These are phyloP conservation scores for Scopulariopsis brevicaulis DNA, from an alignment of 2,329 filamentous ascomycete species.

Conservation along the genomic window DNA sequence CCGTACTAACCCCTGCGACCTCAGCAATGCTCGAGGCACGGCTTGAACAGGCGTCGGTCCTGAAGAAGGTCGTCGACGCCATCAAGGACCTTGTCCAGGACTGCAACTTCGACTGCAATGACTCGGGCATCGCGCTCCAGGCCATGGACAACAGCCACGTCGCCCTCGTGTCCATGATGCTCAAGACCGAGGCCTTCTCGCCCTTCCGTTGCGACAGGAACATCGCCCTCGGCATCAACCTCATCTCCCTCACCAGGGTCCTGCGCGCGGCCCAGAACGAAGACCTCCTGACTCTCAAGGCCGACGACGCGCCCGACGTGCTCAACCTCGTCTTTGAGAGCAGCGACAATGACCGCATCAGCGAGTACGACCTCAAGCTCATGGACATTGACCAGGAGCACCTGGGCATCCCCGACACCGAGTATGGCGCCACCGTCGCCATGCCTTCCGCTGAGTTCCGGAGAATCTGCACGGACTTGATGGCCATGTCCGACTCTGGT, in stretches of 20 bases:
- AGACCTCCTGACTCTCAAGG: constrained; percentile 92
- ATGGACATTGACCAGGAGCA: constrained; percentile 99
- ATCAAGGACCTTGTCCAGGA: constrained; percentile 99
- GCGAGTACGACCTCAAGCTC: constrained; percentile 98
- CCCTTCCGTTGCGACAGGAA: constrained; percentile 98
- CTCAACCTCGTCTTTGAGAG: constrained; percentile 96
- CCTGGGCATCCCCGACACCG: constrained; percentile 96
- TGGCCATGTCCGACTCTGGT: constrained; percentile 93
- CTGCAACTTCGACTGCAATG: constrained; percentile 99
- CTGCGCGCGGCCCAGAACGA: constrained; percentile 89
- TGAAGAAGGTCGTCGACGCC: constrained; percentile 98
- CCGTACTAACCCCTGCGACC: constrained; percentile 2
- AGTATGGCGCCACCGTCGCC: constrained; percentile 82
- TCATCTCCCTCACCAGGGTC: constrained; percentile 93
- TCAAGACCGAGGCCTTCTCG: constrained; percentile 88
- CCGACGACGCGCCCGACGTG: constrained; percentile 90
- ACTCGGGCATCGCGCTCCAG: constrained; percentile 93
- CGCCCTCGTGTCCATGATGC: constrained; percentile 96
- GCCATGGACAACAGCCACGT: constrained; percentile 99
- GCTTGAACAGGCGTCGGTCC: constrained; percentile 81
- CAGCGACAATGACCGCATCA: constrained; percentile 75
- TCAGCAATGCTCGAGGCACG: constrained; percentile 85
- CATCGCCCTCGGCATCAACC: constrained; percentile 94
- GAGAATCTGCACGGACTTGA: constrained; percentile 87
- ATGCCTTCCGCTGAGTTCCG: constrained; percentile 89